Base-by-base conservation (phyloP, 768 basidiomycete species). In the Trametes punicea region DNA sequence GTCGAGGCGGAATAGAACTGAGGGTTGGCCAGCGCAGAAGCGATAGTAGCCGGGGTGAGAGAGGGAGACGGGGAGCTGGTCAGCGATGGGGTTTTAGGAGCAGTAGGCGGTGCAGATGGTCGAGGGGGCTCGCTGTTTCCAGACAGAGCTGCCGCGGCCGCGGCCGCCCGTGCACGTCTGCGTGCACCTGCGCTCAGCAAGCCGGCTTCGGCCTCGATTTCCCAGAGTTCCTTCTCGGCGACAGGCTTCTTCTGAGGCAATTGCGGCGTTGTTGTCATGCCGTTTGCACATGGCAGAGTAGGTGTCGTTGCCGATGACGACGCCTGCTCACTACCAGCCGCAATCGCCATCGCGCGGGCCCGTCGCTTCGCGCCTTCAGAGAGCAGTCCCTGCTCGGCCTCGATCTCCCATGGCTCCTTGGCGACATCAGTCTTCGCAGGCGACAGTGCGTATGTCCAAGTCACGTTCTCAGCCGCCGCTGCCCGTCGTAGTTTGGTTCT, bases 371-470 rank as follows among this genome's bases (percentile, higher is more conserved):
- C 87, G 18, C 87, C 90, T 62, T 90, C 90, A 0, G 88, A 88
- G 27, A 86, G 65, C 45, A 90, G 66, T 1, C 87, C 88, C 56
- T 84, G 84, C 64, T 90, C 88, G 0, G 85, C 87, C 56, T 89
- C 88, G 27, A 87, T 76, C 61, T 91, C 90, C 88, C 88, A 90
- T n/a, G 76, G 67, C 64, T 90, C 90, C 64, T 87, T 90, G 10
- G 74, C 64, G 0, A 77, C 69, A 39, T 74, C 77, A 6, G 40
- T 5, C 47, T 71, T 69, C 4, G 61, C 51, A 6, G 16, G 41
- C 3, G 45, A 20, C 36, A 25, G 8, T 18, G 38, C 20, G 15
- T 48, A 46, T 4, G 20, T 15, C 6, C 59, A 46, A n/a, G n/a
- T n/a, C n/a, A n/a, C n/a, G 16, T 2, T 10, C 20, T 6, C 53